These are phyloP conservation scores for Vigna reflexopilosa DNA, from an alignment of 306 rosid genomes.

Conservation along the genomic window DNA sequence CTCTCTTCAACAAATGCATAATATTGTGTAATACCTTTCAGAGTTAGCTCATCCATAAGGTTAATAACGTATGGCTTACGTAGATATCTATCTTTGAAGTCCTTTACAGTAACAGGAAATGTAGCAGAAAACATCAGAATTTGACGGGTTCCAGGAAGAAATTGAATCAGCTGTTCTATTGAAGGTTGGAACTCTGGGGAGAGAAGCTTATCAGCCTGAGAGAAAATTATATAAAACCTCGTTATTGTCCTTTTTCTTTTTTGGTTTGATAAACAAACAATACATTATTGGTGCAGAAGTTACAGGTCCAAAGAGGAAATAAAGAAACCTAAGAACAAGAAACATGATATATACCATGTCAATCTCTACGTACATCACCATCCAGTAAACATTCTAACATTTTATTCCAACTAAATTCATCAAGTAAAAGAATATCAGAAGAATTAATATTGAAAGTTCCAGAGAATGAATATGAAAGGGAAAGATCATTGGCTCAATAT, in stretches of 20 bases:
- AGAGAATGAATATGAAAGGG: slow-evolving; percentile 4
- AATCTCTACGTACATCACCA: not conserved
- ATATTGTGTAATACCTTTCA: slow-evolving; percentile 96
- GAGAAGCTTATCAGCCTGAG: slow-evolving; percentile 94
- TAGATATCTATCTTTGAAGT: slow-evolving; percentile 94
- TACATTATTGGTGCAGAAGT: not conserved
- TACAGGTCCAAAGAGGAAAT: not conserved
- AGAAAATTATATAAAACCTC: slow-evolving; percentile 22
- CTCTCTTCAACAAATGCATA: slow-evolving; percentile 98
- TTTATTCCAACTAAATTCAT: not conserved
- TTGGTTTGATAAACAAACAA: not conserved
- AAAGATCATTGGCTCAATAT: slow-evolving; percentile 3
- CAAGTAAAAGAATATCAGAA: not conserved
- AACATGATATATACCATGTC: not conserved
- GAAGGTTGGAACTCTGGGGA: slow-evolving; percentile 99
- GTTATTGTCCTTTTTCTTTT: not conserved
- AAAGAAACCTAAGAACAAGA: not conserved
- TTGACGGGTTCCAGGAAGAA: slow-evolving; percentile 80
- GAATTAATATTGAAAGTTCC: not conserved
- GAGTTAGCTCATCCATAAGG: slow-evolving; percentile 98
- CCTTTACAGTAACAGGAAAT: slow-evolving; percentile 97
- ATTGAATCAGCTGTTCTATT: slow-evolving; percentile 83
- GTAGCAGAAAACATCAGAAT: slow-evolving; percentile 98
- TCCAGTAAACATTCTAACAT: not conserved
- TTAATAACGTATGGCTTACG: slow-evolving; percentile 83